These are phyloP conservation scores for Tricladium varicosporioides DNA, from an alignment of 2,329 filamentous ascomycete species.

Conservation along the genomic window DNA sequence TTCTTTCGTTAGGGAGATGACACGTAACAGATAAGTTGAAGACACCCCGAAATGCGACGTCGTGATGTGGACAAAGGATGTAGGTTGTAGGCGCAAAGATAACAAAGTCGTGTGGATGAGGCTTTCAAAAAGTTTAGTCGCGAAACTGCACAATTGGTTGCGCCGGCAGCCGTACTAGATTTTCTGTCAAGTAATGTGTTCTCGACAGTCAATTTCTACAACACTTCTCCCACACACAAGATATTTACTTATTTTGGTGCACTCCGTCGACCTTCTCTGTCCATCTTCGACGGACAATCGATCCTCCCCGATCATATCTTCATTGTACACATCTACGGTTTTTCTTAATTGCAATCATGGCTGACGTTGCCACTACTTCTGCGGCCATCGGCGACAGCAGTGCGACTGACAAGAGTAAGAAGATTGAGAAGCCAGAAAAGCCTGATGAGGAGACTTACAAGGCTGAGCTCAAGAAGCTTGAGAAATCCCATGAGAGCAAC, in stretches of 20 bases:
- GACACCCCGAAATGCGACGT: no score
- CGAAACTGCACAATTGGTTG: neutral
- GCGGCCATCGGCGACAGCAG: constrained; percentile 42
- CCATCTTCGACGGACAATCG: constrained; percentile 7
- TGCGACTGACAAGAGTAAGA: constrained; percentile 36
- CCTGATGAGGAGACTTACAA: constrained; percentile 87
- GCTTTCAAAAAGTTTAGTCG: neutral
- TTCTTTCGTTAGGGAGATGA: neutral
- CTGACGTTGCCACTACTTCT: constrained; percentile 43
- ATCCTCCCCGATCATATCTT: neutral
- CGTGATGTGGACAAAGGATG: neutral
- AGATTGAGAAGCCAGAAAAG: constrained; percentile 66
- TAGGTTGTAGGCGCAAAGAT: neutral
- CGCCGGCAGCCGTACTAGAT: constrained; percentile 1
- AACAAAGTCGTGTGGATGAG: neutral
- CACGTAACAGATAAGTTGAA: no score
- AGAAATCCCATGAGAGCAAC: constrained; percentile 80
- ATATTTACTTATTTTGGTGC: constrained; percentile 25
- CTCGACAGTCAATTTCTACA: constrained; percentile 4
- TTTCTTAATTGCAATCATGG: constrained; percentile 40
- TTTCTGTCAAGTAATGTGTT: constrained; percentile 1
- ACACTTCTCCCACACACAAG: constrained; percentile 15
- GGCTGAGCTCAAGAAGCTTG: constrained; percentile 71
- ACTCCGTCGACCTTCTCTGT: neutral
- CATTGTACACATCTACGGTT: neutral